phyloP scores from a whole-genome alignment of 1,284 basidiomycete species.

The Ustilago curta region DNA sequence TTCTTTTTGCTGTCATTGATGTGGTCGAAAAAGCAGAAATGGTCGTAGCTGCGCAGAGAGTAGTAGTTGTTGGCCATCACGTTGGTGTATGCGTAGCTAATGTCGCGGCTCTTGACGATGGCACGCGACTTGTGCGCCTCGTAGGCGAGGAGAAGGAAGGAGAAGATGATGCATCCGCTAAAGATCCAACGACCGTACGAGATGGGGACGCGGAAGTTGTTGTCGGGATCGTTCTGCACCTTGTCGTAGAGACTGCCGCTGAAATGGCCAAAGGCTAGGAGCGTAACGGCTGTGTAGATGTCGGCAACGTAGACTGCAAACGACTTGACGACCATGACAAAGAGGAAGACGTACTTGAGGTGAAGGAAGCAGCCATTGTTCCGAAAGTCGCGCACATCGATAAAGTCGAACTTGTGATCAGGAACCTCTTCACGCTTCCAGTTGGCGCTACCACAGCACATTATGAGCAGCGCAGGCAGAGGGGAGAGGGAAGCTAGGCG shows the following conservation, averaged over 20 bases:
- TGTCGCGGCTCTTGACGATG: conserved; percentile 93
- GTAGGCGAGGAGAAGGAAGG: conserved; percentile 91
- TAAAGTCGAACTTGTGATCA: conserved; percentile 99
- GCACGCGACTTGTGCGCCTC: conserved; percentile 91
- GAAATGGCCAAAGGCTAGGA: conserved; percentile 92
- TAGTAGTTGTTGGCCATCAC: conserved; percentile 87
- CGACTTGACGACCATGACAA: conserved; percentile 90
- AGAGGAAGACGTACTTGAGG: conserved; percentile 89
- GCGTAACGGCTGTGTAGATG: conserved; percentile 95
- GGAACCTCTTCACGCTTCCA: conserved; percentile 98
- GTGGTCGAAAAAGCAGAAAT: conserved; percentile 97
- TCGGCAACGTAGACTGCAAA: conserved; percentile 96
- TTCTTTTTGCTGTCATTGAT: conserved; percentile 95
- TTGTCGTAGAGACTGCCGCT: conserved; percentile 81
- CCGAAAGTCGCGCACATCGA: conserved; percentile 91
- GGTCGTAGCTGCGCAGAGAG: conserved; percentile 84
- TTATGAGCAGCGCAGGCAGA: conserved; percentile 14
- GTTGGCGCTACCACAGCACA: conserved; percentile 60
- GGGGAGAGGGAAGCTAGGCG: not conserved
- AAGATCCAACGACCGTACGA: conserved; percentile 93
- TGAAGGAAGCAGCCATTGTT: conserved; percentile 87
- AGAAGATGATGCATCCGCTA: conserved; percentile 96
- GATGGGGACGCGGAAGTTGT: conserved; percentile 89
- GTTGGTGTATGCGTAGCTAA: conserved; percentile 77
- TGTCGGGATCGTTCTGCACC: conserved; percentile 74